Conservation (phyloP, 1,139 yeast species). For the Geotrichum histeridarum region DNA sequence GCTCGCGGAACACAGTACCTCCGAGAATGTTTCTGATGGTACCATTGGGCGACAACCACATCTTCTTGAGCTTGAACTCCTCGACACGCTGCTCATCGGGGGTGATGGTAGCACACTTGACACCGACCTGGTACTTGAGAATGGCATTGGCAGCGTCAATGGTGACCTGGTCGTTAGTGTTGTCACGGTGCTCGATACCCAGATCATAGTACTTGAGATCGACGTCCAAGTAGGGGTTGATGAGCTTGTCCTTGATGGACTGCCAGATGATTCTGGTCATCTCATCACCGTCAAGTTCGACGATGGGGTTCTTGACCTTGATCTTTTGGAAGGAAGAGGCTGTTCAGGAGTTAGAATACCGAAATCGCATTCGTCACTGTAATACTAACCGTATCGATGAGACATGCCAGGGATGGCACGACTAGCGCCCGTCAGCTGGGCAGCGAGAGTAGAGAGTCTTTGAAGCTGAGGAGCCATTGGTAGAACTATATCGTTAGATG, state of each 20-base stretch:
- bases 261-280: slow-evolving; percentile 93
- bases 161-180: slow-evolving; percentile 83
- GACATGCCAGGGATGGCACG: background rate
- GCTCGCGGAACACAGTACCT: slow-evolving; percentile 95
- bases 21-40: slow-evolving; percentile 91
- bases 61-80: slow-evolving; percentile 82
- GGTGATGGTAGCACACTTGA: slow-evolving; percentile 97
- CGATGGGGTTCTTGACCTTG: slow-evolving; percentile 80
- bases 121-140: slow-evolving; percentile 81
- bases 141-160: slow-evolving; percentile 88
- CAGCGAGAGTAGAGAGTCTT: background rate
- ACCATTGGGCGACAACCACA: slow-evolving; percentile 98
- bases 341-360: background rate
- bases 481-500: background rate
- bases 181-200: slow-evolving; percentile 78
- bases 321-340: slow-evolving; percentile 46
- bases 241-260: slow-evolving; percentile 67
- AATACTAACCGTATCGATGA: background rate
- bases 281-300: slow-evolving; percentile 96
- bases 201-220: slow-evolving; percentile 90
- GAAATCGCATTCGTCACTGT: background rate
- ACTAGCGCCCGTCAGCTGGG: slow-evolving; percentile 1
- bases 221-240: slow-evolving; percentile 77
- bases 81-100: slow-evolving; percentile 94
- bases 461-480: slow-evolving; percentile 6